These are phyloP conservation scores for Nadsonia starkeyi-henricii DNA, from an alignment of 1,139 yeast species.

Conservation along the genomic window DNA sequence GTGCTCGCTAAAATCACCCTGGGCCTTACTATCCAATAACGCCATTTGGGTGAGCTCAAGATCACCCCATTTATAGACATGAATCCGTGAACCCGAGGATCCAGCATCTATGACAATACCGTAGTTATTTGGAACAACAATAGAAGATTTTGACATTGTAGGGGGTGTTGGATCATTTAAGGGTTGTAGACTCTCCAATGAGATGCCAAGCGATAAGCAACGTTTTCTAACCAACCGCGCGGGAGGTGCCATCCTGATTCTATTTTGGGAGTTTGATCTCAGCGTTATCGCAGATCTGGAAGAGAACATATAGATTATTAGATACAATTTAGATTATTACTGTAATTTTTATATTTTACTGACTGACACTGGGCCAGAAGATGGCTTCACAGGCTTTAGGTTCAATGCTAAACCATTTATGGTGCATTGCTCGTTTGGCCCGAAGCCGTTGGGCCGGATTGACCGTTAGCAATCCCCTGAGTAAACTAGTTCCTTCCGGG, in stretches of 20 bases:
- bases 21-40: not conserved
- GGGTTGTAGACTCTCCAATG: too few relatives aligned
- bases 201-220: too few relatives aligned
- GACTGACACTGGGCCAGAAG: not conserved
- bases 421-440: not conserved
- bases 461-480: not conserved
- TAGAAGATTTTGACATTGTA: constrained; percentile 48
- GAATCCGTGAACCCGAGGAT: constrained; percentile 67
- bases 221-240: too few relatives aligned
- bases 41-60: constrained; percentile 12
- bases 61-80: constrained; percentile 56
- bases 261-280: too few relatives aligned
- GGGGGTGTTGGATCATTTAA: constrained; percentile 54
- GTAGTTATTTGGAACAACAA: too few relatives aligned
- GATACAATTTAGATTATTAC: too few relatives aligned
- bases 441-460: not conserved
- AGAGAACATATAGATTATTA: too few relatives aligned
- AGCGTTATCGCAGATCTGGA: too few relatives aligned
- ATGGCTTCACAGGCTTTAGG: not conserved
- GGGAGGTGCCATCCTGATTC: too few relatives aligned
- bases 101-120: constrained; percentile 74
- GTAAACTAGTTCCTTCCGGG: not conserved
- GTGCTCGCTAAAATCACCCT: constrained; percentile 1
- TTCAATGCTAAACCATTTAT: not conserved
- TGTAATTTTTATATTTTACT: too few relatives aligned